These are phyloP conservation scores for Diplosphaera chodatii DNA, from an alignment of 139 green algal species.

Conservation along the genomic window DNA sequence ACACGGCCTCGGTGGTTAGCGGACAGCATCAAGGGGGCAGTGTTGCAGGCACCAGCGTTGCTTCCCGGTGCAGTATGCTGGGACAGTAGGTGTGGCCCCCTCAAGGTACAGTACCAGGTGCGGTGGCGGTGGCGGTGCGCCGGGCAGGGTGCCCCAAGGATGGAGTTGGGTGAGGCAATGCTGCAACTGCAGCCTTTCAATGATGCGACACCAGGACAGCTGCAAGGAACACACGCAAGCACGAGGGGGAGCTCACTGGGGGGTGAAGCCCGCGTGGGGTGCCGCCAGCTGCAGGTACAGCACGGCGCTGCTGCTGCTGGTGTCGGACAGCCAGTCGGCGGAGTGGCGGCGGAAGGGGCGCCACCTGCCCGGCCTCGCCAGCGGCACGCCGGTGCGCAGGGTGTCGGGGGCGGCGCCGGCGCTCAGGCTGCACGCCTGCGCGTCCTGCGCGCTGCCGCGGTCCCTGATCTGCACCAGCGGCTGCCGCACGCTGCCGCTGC, in stretches of 20 bases:
- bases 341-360: background rate
- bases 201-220: no score
- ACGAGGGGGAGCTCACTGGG: background rate
- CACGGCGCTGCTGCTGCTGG: background rate
- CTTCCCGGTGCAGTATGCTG: no score
- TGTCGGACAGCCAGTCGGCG: background rate
- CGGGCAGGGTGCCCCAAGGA: no score
- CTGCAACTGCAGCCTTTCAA: no score
- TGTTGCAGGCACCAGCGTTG: no score
- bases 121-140: no score
- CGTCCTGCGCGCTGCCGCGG: background rate
- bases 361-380: background rate
- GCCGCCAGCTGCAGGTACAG: background rate
- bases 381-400: background rate
- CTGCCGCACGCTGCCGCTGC: background rate
- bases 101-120: no score
- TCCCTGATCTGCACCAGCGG: background rate
- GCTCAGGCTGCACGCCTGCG: background rate
- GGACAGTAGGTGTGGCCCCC: no score
- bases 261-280: background rate
- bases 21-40: no score
- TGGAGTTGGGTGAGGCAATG: no score
- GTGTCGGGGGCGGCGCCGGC: background rate
- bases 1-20: no score
- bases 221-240: no score